A percentile compares a stretch with the other conserved stretches of the same genome.
Conservation (phyloP, 306 rosid species). For the Gleditsia sinensis region DNA sequence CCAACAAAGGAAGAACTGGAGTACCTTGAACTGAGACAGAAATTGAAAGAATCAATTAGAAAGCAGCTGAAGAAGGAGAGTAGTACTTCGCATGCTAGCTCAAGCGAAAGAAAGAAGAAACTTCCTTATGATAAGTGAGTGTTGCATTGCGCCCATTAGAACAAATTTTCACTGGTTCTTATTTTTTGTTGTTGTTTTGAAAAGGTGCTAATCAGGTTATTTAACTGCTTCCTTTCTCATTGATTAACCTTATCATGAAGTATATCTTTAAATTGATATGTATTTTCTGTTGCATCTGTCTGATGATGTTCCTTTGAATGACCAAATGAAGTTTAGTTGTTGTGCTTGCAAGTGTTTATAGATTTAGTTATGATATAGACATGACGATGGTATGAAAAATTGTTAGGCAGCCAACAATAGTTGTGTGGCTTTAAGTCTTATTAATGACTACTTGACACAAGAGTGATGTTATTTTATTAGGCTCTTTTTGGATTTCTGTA, state of each 20-base stretch:
- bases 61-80: constrained; percentile 60
- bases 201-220: background rate
- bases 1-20: constrained; percentile 73
- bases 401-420: background rate
- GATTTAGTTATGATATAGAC: background rate
- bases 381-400: no score
- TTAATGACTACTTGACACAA: background rate
- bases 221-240: background rate
- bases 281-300: background rate
- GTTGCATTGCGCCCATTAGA: background rate
- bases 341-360: background rate
- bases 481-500: background rate
- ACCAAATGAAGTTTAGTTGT: background rate
- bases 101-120: constrained; percentile 49
- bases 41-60: constrained; percentile 66
- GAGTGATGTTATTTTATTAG: background rate
- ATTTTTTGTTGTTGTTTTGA: background rate
- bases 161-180: background rate
- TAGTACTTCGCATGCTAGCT: constrained; percentile 41
- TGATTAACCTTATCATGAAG: background rate
- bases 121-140: constrained; percentile 82
- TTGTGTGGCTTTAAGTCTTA: background rate
- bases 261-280: background rate
- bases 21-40: constrained; percentile 74
- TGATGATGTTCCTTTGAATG: background rate